Evolutionary conservation across 768 basidiomycete genomes (phyloP), one percentile per base, ranked within the genome.

Genomic region (Pleurotus ostreatus): DNA sequence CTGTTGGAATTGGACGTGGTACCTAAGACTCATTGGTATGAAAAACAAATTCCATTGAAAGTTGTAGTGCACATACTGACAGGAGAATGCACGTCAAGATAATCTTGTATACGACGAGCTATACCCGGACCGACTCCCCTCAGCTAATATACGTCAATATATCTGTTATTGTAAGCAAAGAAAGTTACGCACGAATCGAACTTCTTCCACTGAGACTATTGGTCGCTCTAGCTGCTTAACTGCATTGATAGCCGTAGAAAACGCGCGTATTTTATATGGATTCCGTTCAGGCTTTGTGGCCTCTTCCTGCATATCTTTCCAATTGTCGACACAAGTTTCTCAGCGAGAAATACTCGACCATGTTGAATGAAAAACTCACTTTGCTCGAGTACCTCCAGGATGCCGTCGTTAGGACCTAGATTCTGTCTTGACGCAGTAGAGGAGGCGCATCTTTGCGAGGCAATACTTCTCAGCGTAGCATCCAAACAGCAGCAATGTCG

Each of bases 241-340:
- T 26, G 67, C 68, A 6, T 65, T 67, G 53, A 84, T 80, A 2
- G 82, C 82, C 55, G 66, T 73, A 44, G 68, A 66, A 59, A 79
- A 83, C 18, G 82, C 79, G 53, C 74, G 71, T 15, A 83, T 66
- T 69, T 80, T 83, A 70, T 72, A 82, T 4, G 58, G 57, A 57
- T 82, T 83, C n/a, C 68, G 55, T 12, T 56, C 56, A 15, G 62
- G 56, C 11, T 69, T 70, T 5, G 60, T 46, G n/a, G 72, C 68
- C 59, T 82, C 82, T 15, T 74, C 72, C 46, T 74, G 64, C 65
- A 74, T 72, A 63, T 76, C 82, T 77, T 41, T 39, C 23, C 62
- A 23, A 43, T 22, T 20, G 8, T 9, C 30, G 9, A 9, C 2
- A 34, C 30, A 9, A 34, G 30, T 39, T 49, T 23, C 23, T 37